A percentile compares a stretch with the other conserved stretches of the same genome.
Conservation (phyloP, 1,284 basidiomycete genomes). For the Moniliophthora roreri region DNA sequence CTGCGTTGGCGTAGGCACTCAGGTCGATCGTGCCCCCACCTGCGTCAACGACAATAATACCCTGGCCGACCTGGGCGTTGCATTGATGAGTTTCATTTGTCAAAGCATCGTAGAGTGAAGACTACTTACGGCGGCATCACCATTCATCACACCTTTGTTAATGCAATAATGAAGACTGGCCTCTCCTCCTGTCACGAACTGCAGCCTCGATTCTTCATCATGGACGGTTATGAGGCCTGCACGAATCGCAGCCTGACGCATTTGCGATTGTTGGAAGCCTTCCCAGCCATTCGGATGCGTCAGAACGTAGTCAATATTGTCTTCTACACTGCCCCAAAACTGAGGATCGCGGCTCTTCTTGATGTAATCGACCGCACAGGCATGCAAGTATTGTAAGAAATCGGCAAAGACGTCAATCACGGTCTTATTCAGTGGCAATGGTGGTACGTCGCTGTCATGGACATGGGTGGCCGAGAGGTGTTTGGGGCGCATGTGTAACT, state of each 20-base stretch:
- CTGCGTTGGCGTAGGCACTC: conserved; percentile 36
- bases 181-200: conserved; percentile 51
- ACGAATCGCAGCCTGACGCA: conserved; percentile 21
- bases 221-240: conserved; percentile 18
- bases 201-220: conserved; percentile 31
- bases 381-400: conserved; percentile 40
- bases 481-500: conserved; percentile 4
- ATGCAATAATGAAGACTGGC: conserved; percentile 50
- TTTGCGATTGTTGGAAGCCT: conserved; percentile 16
- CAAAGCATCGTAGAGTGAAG: conserved; percentile 11
- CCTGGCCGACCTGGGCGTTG: conserved; percentile 32
- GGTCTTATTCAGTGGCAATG: conserved; percentile 35
- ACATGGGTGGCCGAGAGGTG: conserved; percentile 17
- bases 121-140: conserved; percentile 25
- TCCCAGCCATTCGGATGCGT: conserved; percentile 29
- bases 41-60: conserved; percentile 54
- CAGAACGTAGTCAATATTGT: conserved; percentile 30
- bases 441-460: conserved; percentile 27
- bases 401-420: conserved; percentile 38
- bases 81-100: background rate
- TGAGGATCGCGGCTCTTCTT: conserved; percentile 28
- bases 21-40: conserved; percentile 59
- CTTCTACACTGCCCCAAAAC: conserved; percentile 35
- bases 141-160: conserved; percentile 29
- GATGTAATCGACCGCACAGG: conserved; percentile 35